These are phyloP conservation scores for Colletotrichum sp. DNA, from an alignment of 2,329 filamentous ascomycete genomes.

Conservation along the genomic window DNA sequence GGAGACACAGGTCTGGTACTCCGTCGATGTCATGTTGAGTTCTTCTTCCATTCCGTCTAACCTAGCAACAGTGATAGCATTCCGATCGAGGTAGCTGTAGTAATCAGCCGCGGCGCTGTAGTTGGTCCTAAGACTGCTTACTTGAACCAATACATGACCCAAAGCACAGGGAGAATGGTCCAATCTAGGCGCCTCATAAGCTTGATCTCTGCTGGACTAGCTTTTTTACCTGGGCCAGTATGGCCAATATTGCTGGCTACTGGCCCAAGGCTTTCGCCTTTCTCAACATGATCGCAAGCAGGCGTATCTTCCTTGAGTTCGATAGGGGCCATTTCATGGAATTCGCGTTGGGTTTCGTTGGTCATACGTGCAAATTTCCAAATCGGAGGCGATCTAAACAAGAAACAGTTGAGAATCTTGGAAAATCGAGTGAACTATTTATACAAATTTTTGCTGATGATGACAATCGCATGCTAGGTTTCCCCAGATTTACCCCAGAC, in stretches of 20 bases:
- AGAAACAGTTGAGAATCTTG: not conserved
- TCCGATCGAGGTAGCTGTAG: constrained; percentile 23
- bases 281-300: not conserved
- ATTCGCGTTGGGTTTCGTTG: not conserved
- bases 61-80: constrained; percentile 21
- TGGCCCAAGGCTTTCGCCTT: not conserved
- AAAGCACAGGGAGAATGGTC: constrained; percentile 34
- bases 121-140: not conserved
- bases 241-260: constrained; percentile 28
- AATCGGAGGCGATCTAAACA: not conserved
- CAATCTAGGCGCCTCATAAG: constrained; percentile 41
- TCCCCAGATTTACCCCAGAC: not conserved
- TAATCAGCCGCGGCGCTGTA: not conserved
- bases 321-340: not conserved
- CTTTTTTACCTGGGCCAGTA: constrained; percentile 40
- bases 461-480: not conserved
- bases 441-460: not conserved
- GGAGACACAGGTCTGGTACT: constrained; percentile 27
- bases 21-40: constrained; percentile 30
- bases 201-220: constrained; percentile 39
- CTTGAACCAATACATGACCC: constrained; percentile 33
- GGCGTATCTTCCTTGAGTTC: not conserved
- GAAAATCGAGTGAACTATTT: not conserved
- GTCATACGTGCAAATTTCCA: not conserved
- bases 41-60: constrained; percentile 24